Percentiles rank a stretch among this genome's conserved stretches.
phyloP scores from a whole-genome alignment of 164 flowering plant species.

The Buxus sempervirens region DNA sequence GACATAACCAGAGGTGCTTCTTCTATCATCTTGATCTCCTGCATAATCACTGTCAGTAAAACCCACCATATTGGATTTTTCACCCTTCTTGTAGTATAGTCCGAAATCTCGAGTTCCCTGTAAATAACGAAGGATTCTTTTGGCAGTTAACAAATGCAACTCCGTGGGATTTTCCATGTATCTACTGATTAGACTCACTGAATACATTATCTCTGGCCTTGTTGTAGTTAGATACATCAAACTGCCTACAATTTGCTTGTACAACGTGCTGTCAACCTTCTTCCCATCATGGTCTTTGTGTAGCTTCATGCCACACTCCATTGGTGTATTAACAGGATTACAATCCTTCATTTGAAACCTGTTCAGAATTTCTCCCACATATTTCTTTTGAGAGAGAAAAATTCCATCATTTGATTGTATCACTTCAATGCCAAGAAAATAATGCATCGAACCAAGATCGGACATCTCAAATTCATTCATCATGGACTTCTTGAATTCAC shows the following conservation, averaged over 20 bases:
- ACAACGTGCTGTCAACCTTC: not conserved
- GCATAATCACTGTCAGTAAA: too few species aligned
- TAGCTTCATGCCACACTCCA: conserved; percentile 2
- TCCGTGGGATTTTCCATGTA: conserved; percentile 3
- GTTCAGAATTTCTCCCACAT: not conserved
- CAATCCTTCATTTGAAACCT: conserved; percentile 9
- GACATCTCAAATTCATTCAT: conserved; percentile 3
- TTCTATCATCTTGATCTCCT: too few species aligned
- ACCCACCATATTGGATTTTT: too few species aligned
- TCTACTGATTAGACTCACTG: not conserved
- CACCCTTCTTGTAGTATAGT: not conserved
- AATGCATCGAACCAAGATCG: conserved; percentile 2
- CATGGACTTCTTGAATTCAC: conserved; percentile 3
- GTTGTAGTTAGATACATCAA: not conserved
- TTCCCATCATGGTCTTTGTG: not conserved
- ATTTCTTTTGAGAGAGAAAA: conserved; percentile 6
- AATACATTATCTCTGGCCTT: not conserved
- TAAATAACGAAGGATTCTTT: not conserved
- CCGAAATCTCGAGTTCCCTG: not conserved
- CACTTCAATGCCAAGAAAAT: conserved; percentile 3
- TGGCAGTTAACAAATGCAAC: conserved; percentile 2
- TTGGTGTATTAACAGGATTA: not conserved
- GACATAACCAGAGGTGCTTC: too few species aligned
- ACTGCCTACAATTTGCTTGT: too few species aligned
- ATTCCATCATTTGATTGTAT: not conserved